phyloP scores from a whole-genome alignment of 306 rosid species.

The Cicer bijugum region DNA sequence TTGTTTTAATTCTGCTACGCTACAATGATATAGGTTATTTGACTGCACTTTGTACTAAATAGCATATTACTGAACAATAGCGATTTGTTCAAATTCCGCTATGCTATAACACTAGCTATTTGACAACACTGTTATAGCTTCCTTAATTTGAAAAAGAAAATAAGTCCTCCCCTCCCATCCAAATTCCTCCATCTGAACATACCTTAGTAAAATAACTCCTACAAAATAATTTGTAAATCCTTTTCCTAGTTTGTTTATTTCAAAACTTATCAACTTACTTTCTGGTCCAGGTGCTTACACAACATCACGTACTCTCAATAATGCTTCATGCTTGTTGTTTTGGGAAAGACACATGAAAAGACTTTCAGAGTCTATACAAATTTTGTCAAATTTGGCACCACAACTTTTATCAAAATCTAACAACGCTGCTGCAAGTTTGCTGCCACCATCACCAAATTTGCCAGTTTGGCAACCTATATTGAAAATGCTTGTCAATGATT shows the following conservation, averaged over 20 bases:
- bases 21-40: too few species aligned
- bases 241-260: conserved; percentile 30
- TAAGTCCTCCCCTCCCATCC: too few species aligned
- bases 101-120: too few species aligned
- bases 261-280: conserved; percentile 10
- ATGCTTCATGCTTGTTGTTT: conserved; percentile 70
- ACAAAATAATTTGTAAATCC: neutral
- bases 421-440: conserved; percentile 30
- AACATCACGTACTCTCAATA: conserved; percentile 77
- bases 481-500: conserved; percentile 58
- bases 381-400: conserved; percentile 59
- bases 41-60: too few species aligned
- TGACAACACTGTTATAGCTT: too few species aligned
- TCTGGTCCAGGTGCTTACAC: conserved; percentile 81
- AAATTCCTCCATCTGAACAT: too few species aligned
- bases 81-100: too few species aligned
- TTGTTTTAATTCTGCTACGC: too few species aligned
- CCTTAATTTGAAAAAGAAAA: too few species aligned
- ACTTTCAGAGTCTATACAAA: conserved; percentile 64
- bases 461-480: conserved; percentile 52
- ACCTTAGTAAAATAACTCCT: neutral
- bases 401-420: conserved; percentile 57
- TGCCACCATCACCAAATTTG: conserved; percentile 43
- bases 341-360: conserved; percentile 86
- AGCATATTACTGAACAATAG: too few species aligned